Conservation (phyloP, 2,329 filamentous ascomycete species). For the Fusarium metavorans region DNA sequence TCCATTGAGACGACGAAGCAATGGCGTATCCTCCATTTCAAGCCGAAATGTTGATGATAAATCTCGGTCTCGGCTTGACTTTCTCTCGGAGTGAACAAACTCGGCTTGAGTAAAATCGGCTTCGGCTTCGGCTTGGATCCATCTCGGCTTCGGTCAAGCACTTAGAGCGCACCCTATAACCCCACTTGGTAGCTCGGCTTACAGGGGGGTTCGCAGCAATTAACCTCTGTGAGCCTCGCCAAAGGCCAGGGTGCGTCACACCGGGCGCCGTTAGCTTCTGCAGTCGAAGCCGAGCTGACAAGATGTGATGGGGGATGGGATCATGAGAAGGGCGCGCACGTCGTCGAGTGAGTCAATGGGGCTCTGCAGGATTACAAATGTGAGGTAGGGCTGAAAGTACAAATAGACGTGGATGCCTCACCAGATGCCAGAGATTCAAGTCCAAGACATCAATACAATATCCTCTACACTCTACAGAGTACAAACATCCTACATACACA, state of each 20-base stretch:
- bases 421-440: not conserved
- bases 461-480: not conserved
- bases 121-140: conserved; percentile 19
- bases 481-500: not conserved
- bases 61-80: conserved; percentile 26
- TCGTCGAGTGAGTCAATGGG: conserved; percentile 34
- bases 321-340: conserved; percentile 27
- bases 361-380: conserved; percentile 4
- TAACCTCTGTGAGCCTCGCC: conserved; percentile 1
- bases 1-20: conserved; percentile 45
- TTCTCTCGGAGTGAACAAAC: not conserved
- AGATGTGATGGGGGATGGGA: conserved; percentile 27
- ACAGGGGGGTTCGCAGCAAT: conserved; percentile 15
- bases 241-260: conserved; percentile 35
- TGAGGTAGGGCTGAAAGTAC: conserved; percentile 18
- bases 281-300: not conserved
- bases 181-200: conserved; percentile 37
- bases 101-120: conserved; percentile 13
- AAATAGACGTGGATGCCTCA: conserved; percentile 26
- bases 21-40: conserved; percentile 31
- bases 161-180: not conserved
- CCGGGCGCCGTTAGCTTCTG: conserved; percentile 12
- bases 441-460: conserved; percentile 14
- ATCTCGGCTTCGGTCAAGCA: conserved; percentile 14
- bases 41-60: conserved; percentile 10